Percentiles rank a stretch among this genome's conserved stretches.
Evolutionary conservation across 495 filamentous ascomycete genomes (phyloP).

Genomic region (Xylaria castorea): DNA sequence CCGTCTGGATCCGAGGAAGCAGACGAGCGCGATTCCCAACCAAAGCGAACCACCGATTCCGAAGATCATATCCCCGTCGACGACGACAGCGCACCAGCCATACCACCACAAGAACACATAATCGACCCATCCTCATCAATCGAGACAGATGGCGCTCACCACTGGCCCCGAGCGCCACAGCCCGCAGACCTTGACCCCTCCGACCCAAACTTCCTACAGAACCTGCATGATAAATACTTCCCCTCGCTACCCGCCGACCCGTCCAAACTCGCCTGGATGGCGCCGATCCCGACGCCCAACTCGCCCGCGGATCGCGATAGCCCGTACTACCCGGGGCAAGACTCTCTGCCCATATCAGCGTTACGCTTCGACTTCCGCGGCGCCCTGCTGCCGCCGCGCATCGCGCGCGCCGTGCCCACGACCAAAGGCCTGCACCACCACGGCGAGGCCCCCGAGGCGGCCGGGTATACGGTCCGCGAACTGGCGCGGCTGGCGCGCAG

Average conservation of each 20-base stretch:
- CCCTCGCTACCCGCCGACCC: slow-evolving; percentile 85
- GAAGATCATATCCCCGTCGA: slow-evolving; percentile 15
- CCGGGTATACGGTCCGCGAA: slow-evolving; percentile 92
- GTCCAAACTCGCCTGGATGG: slow-evolving; percentile 87
- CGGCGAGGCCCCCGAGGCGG: slow-evolving; percentile 88
- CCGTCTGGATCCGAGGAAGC: slow-evolving; percentile 37
- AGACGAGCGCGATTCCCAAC: slow-evolving; percentile 25
- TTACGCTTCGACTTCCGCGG: slow-evolving; percentile 91
- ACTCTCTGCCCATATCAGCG: slow-evolving; percentile 71
- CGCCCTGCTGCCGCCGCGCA: slow-evolving; percentile 73
- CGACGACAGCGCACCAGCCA: slow-evolving; percentile 37
- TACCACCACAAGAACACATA: slow-evolving; percentile 56
- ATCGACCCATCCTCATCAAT: slow-evolving; percentile 49
- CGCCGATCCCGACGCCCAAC: slow-evolving; percentile 65
- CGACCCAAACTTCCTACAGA: slow-evolving; percentile 79
- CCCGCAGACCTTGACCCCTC: slow-evolving; percentile 79
- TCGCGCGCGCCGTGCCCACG: slow-evolving; percentile 71
- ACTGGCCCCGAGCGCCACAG: slow-evolving; percentile 47
- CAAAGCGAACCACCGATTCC: slow-evolving; percentile 19
- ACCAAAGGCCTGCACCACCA: slow-evolving; percentile 91
- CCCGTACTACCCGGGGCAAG: slow-evolving; percentile 79
- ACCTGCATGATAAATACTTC: slow-evolving; percentile 92
- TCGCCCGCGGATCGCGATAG: slow-evolving; percentile 66
- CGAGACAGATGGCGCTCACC: slow-evolving; percentile 36
- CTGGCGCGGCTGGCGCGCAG: slow-evolving; percentile 83